Conservation (phyloP, 495 filamentous ascomycete genomes). For the Hypoxylon lienhwacheense region DNA sequence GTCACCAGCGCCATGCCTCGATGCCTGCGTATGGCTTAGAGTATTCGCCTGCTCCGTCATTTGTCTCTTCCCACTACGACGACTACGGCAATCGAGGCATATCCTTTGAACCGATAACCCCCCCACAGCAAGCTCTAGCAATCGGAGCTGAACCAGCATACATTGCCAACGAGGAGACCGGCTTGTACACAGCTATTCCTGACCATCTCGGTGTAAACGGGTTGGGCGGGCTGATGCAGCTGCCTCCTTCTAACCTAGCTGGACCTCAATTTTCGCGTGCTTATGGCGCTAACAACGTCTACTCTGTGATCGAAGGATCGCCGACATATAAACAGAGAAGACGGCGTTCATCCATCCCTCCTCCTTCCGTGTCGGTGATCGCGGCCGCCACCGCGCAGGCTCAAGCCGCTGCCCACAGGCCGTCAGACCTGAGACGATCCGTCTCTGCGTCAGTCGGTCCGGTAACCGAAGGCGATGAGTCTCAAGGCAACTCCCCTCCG, state of each 20-base stretch:
- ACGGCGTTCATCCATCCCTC: constrained; percentile 86
- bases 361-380: constrained; percentile 68
- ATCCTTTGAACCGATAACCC: constrained; percentile 94
- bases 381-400: constrained; percentile 61
- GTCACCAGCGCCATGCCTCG: constrained; percentile 88
- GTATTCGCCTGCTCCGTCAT: constrained; percentile 96
- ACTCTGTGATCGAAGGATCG: constrained; percentile 95
- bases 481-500: constrained; percentile 67
- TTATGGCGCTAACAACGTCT: constrained; percentile 77
- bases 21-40: constrained; percentile 94
- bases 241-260: constrained; percentile 83
- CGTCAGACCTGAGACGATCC: constrained; percentile 87
- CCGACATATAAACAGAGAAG: constrained; percentile 98
- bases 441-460: constrained; percentile 88
- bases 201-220: constrained; percentile 65
- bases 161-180: constrained; percentile 95
- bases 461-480: constrained; percentile 74
- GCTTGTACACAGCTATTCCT: constrained; percentile 90
- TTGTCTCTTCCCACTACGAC: constrained; percentile 94
- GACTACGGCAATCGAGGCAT: constrained; percentile 96
- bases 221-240: constrained; percentile 84
- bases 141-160: constrained; percentile 88
- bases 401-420: constrained; percentile 60
- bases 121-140: constrained; percentile 81
- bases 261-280: constrained; percentile 74